Evolutionary conservation across 2,329 filamentous ascomycete species (phyloP).

Genomic region (Taxawa tesnikishii): DNA sequence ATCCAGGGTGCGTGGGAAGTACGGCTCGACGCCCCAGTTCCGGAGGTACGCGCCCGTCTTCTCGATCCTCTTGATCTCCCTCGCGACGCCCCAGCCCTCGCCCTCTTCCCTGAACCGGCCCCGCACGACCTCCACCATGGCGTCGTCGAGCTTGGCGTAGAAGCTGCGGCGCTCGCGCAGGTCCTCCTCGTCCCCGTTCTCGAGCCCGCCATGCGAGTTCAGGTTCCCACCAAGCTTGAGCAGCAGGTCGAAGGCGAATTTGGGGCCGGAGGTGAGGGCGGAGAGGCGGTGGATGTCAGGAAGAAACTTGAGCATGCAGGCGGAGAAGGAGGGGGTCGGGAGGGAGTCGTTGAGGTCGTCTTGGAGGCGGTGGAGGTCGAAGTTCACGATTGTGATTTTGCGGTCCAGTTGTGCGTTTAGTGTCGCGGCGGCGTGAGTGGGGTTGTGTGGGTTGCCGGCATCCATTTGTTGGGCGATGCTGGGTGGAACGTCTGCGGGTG

Average conservation of each 20-base stretch:
- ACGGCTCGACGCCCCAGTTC: conserved; percentile 40
- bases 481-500: conserved; percentile 35
- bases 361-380: conserved; percentile 43
- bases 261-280: conserved; percentile 33
- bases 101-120: conserved; percentile 35
- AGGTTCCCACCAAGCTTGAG: conserved; percentile 44
- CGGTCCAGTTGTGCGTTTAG: conserved; percentile 45
- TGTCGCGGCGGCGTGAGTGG: conserved; percentile 34
- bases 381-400: conserved; percentile 46
- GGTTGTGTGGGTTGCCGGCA: conserved; percentile 24
- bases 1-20: conserved; percentile 39
- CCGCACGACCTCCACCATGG: conserved; percentile 41
- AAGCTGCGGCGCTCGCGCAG: conserved; percentile 36
- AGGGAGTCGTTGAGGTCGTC: conserved; percentile 44
- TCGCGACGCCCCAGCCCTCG: conserved; percentile 38
- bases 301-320: conserved; percentile 42
- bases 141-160: conserved; percentile 34
- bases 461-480: conserved; percentile 42
- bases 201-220: conserved; percentile 41
- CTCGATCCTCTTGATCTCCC: conserved; percentile 43
- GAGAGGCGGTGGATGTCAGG: conserved; percentile 39
- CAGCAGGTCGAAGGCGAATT: conserved; percentile 40
- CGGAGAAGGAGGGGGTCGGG: conserved; percentile 38
- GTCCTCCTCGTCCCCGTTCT: conserved; percentile 35
- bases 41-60: conserved; percentile 40